Base-by-base conservation (phyloP, 2,329 filamentous ascomycete species). In the Waltergamsia citrina region DNA sequence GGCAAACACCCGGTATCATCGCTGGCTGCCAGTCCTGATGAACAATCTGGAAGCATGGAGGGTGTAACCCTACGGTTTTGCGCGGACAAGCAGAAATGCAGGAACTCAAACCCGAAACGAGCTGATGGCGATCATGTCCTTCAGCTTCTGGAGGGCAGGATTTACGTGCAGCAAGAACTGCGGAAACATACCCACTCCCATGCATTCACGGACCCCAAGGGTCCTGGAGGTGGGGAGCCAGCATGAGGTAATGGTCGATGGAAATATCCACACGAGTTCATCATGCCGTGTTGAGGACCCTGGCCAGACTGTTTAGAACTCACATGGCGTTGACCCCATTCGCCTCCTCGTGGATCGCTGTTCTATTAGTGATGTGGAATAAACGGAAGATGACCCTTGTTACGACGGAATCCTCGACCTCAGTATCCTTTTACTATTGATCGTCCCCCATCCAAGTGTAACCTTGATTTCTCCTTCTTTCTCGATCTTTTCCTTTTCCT, bases 221-320 rank as follows among this genome's bases (percentile, higher is more conserved):
- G n/a, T n/a, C 32, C 4, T 9, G 4, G 20, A 33, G 14, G 19
- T 25, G 32, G n/a, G 23, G 32, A 23, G 32, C 21, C 21, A 19
- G 27, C 15, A 33, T 33, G 31, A 33, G 32, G 21, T 33, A 25
- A 33, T 26, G 32, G 17, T 25, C 21, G 20, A n/a, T 23, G n/a
- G n/a, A n/a, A n/a, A n/a, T n/a, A n/a, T n/a, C 32, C 15, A 21
- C 11, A n/a, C 11, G n/a, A n/a, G 27, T 23, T 23, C 12, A 33
- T 25, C 32, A 21, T 26, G 17, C 21, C 21, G n/a, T 25, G 19
- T 12, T 8, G 29, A 17, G 9, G 9, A 4, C 21, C 29, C 8
- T 31, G 29, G 3, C 29, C 29, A 9, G 7, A 7, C 21, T n/a
- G n/a, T 31, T 9, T n/a, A n/a, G n/a, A n/a, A n/a, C n/a, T n/a